phyloP scores from a whole-genome alignment of 1,139 yeast species.

The Hemisphaericaspora lyxosophila region DNA sequence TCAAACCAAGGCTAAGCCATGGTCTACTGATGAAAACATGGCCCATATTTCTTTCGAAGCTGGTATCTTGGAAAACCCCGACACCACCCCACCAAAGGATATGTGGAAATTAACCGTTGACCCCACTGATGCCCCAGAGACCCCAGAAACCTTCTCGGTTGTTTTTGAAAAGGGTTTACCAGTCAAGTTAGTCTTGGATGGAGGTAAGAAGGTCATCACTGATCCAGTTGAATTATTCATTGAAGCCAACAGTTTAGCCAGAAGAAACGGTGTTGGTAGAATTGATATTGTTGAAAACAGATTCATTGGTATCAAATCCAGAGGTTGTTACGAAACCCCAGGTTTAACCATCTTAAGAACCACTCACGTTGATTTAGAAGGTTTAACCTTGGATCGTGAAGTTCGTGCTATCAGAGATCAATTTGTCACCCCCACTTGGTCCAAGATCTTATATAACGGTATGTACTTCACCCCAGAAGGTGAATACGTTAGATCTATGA shows the following conservation, averaged over 20 bases:
- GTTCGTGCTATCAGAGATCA: constrained; percentile 96
- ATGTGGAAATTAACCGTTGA: constrained; percentile 99
- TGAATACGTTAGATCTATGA: constrained; percentile 91
- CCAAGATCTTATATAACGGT: constrained; percentile 92
- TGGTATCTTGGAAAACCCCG: constrained; percentile 97
- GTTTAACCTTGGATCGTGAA: constrained; percentile 94
- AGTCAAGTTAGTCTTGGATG: constrained; percentile 68
- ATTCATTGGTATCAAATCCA: constrained; percentile 96
- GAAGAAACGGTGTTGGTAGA: constrained; percentile 99
- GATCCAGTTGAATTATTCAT: constrained; percentile 91
- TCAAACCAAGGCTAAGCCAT: constrained; percentile 97
- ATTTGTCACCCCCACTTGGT: constrained; percentile 90
- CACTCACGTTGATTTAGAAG: constrained; percentile 95
- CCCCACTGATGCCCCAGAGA: constrained; percentile 91
- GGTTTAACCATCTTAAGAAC: constrained; percentile 92
- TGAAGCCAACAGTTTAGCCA: constrained; percentile 91
- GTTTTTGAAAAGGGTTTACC: constrained; percentile 88
- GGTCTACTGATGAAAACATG: constrained; percentile 99
- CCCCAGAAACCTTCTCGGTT: constrained; percentile 85
- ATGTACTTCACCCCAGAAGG: constrained; percentile 98
- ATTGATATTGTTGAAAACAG: constrained; percentile 98
- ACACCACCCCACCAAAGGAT: constrained; percentile 98
- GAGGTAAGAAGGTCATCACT: constrained; percentile 58
- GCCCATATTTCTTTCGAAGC: constrained; percentile 99
- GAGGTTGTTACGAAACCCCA: constrained; percentile 99